phyloP scores from a whole-genome alignment of 768 basidiomycete genomes.

The Lanmaoa rubissima region DNA sequence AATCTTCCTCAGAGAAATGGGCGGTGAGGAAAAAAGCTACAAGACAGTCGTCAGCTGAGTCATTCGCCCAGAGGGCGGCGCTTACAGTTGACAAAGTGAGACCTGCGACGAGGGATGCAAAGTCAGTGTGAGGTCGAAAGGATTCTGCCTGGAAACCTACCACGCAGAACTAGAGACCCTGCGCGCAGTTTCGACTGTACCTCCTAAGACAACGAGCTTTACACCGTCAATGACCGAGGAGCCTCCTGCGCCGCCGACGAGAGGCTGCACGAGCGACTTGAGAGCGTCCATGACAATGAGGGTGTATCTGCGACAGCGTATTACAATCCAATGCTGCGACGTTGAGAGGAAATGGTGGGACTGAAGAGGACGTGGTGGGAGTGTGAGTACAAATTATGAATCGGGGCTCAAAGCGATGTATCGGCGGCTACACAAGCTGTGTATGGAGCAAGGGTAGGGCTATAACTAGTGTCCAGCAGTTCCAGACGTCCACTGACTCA shows the following conservation, averaged over 20 bases:
- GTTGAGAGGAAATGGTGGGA: slow-evolving; percentile 14
- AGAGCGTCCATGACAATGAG: slow-evolving; percentile 64
- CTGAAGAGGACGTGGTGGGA: slow-evolving; percentile 23
- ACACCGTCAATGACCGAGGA: slow-evolving; percentile 84
- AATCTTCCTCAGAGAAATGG: slow-evolving; percentile 88
- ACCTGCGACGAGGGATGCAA: slow-evolving; percentile 42
- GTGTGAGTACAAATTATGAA: slow-evolving; percentile 16
- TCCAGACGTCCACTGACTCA: slow-evolving; percentile 3
- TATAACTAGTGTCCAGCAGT: not conserved
- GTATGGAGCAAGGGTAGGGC: slow-evolving; percentile 5
- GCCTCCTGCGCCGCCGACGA: slow-evolving; percentile 70
- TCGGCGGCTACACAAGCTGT: slow-evolving; percentile 22
- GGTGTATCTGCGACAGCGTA: slow-evolving; percentile 22
- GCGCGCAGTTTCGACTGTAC: slow-evolving; percentile 84
- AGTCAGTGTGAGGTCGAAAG: slow-evolving; percentile 9
- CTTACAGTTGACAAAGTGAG: slow-evolving; percentile 86
- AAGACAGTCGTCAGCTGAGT: slow-evolving; percentile 4
- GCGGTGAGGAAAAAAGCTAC: slow-evolving; percentile 85
- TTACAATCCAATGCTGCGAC: slow-evolving; percentile 40
- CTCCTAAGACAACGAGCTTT: slow-evolving; percentile 86
- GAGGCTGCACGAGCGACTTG: slow-evolving; percentile 78
- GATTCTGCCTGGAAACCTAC: slow-evolving; percentile 38
- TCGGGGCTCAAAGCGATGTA: slow-evolving; percentile 8
- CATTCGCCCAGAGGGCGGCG: slow-evolving; percentile 10
- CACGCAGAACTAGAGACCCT: slow-evolving; percentile 81